Percentiles rank a stretch among this genome's conserved stretches.
Conservation (phyloP, 352 stramenopile species). For the Poterioochromonas sp. region DNA sequence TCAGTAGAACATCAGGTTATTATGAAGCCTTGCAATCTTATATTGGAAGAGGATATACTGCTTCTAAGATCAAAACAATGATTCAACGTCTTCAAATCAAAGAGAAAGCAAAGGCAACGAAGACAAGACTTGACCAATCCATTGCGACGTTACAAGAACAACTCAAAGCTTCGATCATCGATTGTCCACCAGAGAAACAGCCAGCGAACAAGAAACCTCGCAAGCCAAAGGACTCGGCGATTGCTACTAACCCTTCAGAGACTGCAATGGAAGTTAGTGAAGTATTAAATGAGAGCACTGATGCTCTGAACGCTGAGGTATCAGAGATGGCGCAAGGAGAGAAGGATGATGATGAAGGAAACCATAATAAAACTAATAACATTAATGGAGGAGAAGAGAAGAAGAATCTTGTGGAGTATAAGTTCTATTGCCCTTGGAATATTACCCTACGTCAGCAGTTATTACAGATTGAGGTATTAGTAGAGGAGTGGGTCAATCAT, state of each 20-base stretch:
- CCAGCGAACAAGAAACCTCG: neutral
- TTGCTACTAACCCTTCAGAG: neutral
- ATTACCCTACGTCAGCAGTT: neutral
- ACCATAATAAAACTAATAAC: neutral
- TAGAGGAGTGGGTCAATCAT: neutral
- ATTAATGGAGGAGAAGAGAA: neutral
- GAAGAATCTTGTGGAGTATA: neutral
- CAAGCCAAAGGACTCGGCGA: conserved; percentile 4
- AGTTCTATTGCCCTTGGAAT: neutral
- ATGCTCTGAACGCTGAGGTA: neutral
- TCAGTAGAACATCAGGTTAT: neutral
- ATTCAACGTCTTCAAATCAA: neutral
- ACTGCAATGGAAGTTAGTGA: neutral
- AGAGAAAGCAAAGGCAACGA: neutral
- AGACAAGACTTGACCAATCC: neutral
- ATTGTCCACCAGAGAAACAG: neutral
- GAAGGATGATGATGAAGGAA: neutral
- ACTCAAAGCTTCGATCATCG: neutral
- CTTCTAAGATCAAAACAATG: neutral
- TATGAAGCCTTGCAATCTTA: neutral
- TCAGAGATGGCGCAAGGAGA: neutral
- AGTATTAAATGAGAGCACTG: neutral
- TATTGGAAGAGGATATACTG: neutral
- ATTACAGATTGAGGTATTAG: neutral
- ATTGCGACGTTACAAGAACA: neutral